phyloP scores from a whole-genome alignment of 1,284 basidiomycete genomes.

The Melanopsichium pennsylvanicum region DNA sequence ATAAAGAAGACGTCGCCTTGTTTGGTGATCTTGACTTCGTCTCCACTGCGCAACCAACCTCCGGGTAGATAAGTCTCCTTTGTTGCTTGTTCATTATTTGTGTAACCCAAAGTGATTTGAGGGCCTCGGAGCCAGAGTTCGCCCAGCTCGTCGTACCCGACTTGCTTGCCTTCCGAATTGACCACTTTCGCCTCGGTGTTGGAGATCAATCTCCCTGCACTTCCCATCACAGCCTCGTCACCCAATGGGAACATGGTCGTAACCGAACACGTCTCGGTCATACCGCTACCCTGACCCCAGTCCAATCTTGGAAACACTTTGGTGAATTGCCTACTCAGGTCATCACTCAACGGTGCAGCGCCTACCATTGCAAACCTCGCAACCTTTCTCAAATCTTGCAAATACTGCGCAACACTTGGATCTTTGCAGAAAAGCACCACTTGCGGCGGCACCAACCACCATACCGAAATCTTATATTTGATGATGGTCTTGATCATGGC shows the following conservation, averaged over 20 bases:
- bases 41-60: slow-evolving; percentile 58
- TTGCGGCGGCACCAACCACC: slow-evolving; percentile 51
- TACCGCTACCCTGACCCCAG: slow-evolving; percentile 57
- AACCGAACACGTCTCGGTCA: slow-evolving; percentile 61
- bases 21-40: slow-evolving; percentile 67
- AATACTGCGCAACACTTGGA: slow-evolving; percentile 54
- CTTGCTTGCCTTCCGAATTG: slow-evolving; percentile 50
- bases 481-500: slow-evolving; percentile 55
- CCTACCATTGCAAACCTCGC: slow-evolving; percentile 55
- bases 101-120: slow-evolving; percentile 60
- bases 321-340: slow-evolving; percentile 46
- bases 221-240: slow-evolving; percentile 58
- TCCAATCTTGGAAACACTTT: slow-evolving; percentile 44
- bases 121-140: slow-evolving; percentile 63
- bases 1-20: slow-evolving; percentile 60
- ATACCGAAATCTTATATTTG: slow-evolving; percentile 59
- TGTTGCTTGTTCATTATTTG: slow-evolving; percentile 59
- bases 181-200: slow-evolving; percentile 58
- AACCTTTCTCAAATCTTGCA: slow-evolving; percentile 34
- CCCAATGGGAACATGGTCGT: slow-evolving; percentile 64
- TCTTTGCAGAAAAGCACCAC: slow-evolving; percentile 53
- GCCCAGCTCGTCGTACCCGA: slow-evolving; percentile 64
- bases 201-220: slow-evolving; percentile 54
- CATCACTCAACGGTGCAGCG: slow-evolving; percentile 54
- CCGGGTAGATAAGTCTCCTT: slow-evolving; percentile 56